phyloP scores from a whole-genome alignment of 1,284 basidiomycete species.

The Moesziomyces antarcticus region DNA sequence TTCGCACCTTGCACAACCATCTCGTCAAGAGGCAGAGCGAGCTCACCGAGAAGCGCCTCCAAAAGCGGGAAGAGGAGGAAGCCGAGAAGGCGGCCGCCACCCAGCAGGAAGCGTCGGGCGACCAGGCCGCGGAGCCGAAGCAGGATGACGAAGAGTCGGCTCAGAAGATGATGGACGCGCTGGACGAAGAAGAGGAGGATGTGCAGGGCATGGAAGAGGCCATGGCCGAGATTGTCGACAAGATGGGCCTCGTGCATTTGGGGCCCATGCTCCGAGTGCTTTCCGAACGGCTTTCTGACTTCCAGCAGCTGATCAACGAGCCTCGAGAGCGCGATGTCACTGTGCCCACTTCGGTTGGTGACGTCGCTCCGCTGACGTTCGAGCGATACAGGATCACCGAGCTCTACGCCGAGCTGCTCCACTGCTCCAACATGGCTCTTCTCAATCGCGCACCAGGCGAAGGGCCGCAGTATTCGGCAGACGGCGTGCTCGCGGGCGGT shows the following conservation, averaged over 20 bases:
- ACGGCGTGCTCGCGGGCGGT: conserved; percentile 63
- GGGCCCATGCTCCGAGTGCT: conserved; percentile 84
- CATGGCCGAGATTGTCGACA: conserved; percentile 85
- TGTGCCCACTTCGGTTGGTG: conserved; percentile 40
- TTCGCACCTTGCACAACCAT: conserved; percentile 90
- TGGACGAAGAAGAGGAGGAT: conserved; percentile 64
- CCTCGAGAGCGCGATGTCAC: conserved; percentile 80
- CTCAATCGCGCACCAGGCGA: conserved; percentile 76
- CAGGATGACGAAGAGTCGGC: conserved; percentile 51
- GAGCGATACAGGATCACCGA: conserved; percentile 98
- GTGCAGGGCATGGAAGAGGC: conserved; percentile 76
- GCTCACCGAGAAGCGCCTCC: conserved; percentile 55
- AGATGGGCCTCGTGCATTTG: conserved; percentile 93
- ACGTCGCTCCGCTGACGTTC: conserved; percentile 83
- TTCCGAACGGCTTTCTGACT: conserved; percentile 76
- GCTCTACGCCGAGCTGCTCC: conserved; percentile 93
- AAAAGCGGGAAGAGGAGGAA: conserved; percentile 65
- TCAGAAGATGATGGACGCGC: conserved; percentile 73
- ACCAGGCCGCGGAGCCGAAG: conserved; percentile 11
- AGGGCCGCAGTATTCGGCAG: conserved; percentile 62
- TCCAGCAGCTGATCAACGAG: conserved; percentile 78
- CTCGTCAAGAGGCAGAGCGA: conserved; percentile 87
- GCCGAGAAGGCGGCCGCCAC: conserved; percentile 28
- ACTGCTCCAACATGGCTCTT: conserved; percentile 97
- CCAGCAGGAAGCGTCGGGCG: conserved; percentile 9